A percentile compares a stretch with the other conserved stretches of the same genome.
These are phyloP conservation scores for Aurifilum marmelostoma DNA, from an alignment of 2,329 filamentous ascomycete genomes.

Conservation along the genomic window DNA sequence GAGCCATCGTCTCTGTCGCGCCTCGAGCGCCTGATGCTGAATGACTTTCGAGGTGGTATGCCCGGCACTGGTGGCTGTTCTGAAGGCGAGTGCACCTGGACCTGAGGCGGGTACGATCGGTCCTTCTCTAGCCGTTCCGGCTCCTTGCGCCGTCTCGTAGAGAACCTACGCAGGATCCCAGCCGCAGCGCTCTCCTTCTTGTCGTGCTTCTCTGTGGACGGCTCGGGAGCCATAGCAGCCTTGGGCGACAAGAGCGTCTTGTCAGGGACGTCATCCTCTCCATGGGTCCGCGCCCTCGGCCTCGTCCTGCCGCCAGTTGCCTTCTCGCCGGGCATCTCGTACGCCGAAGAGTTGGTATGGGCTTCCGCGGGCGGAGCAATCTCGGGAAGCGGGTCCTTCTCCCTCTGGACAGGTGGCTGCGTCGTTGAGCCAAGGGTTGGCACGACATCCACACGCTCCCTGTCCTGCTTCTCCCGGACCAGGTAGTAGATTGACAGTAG, in stretches of 20 bases:
- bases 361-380: constrained; percentile 82
- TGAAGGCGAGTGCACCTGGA: constrained; percentile 78
- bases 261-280: constrained; percentile 86
- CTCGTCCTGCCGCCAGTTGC: constrained; percentile 81
- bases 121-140: constrained; percentile 64
- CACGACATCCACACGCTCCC: constrained; percentile 61
- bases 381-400: constrained; percentile 64
- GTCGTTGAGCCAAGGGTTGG: constrained; percentile 42
- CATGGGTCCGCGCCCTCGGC: constrained; percentile 87
- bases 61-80: constrained; percentile 59
- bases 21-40: constrained; percentile 72
- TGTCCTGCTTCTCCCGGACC: constrained; percentile 90
- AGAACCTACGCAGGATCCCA: constrained; percentile 85
- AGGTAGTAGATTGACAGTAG: constrained; percentile 94
- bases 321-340: constrained; percentile 88
- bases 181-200: constrained; percentile 75
- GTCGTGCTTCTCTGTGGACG: constrained; percentile 52
- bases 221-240: constrained; percentile 24
- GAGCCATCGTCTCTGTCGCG: constrained; percentile 56
- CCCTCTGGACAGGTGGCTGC: constrained; percentile 37
- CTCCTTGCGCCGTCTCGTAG: constrained; percentile 74
- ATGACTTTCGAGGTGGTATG: constrained; percentile 72
- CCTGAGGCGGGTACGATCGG: constrained; percentile 69
- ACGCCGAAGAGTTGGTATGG: constrained; percentile 81
- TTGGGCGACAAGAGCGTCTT: constrained; percentile 34